phyloP scores from a whole-genome alignment of 805 yeast genomes.

The Clavispora phyllophila region DNA sequence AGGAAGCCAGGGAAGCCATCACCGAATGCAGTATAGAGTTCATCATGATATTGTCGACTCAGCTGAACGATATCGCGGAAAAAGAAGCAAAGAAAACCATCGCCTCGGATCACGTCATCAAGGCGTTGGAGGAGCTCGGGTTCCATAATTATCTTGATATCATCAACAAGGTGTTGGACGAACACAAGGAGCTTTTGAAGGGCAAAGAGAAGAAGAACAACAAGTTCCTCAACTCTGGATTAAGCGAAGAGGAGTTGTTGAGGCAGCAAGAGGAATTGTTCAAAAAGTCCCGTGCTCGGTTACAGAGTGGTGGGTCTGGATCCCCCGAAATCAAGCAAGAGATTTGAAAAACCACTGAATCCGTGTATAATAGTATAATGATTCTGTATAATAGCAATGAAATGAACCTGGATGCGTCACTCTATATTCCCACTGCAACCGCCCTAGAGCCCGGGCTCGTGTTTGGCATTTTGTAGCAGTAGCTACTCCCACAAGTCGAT shows the following conservation, averaged over 20 bases:
- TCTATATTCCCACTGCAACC: not conserved
- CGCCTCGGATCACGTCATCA: conserved; percentile 91
- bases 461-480: not conserved
- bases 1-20: conserved; percentile 91
- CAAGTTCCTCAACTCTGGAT: conserved; percentile 88
- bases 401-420: not conserved
- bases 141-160: conserved; percentile 80
- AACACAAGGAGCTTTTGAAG: conserved; percentile 84
- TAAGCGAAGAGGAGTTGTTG: conserved; percentile 86
- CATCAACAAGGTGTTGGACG: conserved; percentile 70
- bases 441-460: not conserved
- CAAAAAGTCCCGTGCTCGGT: conserved; percentile 65
- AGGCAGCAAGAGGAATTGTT: conserved; percentile 91
- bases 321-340: conserved; percentile 12
- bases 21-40: conserved; percentile 96
- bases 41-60: conserved; percentile 89
- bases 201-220: conserved; percentile 87
- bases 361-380: conserved; percentile 10
- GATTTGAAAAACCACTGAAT: conserved; percentile 1
- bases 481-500: not conserved
- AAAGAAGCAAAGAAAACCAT: conserved; percentile 94
- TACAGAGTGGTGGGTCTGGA: conserved; percentile 35
- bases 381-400: conserved; percentile 1
- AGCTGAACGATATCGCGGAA: conserved; percentile 93
- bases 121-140: conserved; percentile 83